Base-by-base conservation (phyloP, 305 asterid species). In the Vinca major region DNA sequence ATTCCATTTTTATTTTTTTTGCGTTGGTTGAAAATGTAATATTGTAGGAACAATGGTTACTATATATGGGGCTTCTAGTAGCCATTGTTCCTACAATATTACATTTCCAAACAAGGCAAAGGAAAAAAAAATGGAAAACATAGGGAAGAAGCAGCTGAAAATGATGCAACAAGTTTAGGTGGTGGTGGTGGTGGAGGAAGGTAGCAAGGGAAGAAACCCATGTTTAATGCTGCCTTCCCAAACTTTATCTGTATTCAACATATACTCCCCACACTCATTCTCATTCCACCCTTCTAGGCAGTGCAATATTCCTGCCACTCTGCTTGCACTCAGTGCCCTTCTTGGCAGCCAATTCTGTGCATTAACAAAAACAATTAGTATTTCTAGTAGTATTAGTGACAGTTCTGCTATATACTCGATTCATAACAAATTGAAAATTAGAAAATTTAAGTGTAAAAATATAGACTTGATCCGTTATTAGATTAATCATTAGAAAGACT, bases 291-390 rank as follows among this genome's bases (percentile, higher is more conserved):
- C 90, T 63, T 91, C 97, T 45, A 78, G 26, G 0, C 85, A 91
- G 44, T 91, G 97, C 69, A 91, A 16, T 50, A 88, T 86, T 26
- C 96, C 96, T 5, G 95, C 92, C 52, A 83, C 71, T n/a, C 96
- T 86, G 85, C 86, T 81, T 2, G 93, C 91, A 62, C 96, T 89
- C 85, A 89, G 74, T 69, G 83, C 95, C 74, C 96, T 82, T 41
- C 96, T 83, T 14, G 92, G 92, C 77, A 88, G 36, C 96, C 97
- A 91, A 41, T 91, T 88, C 97, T 90, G 83, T 54, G 19, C 20
- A 26, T 26, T 39, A 17, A n/a, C 16, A 19, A 48, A 26, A 70
- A 10, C 7, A 3, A 13, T 16, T 20, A 0, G 16, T 39, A 0
- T 21, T 44, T 44, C 41, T 3, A 20, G 44, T 14, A 45, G 21